These are phyloP conservation scores for Aspergillaceae sp. DNA, from an alignment of 2,329 filamentous ascomycete genomes.

Conservation along the genomic window DNA sequence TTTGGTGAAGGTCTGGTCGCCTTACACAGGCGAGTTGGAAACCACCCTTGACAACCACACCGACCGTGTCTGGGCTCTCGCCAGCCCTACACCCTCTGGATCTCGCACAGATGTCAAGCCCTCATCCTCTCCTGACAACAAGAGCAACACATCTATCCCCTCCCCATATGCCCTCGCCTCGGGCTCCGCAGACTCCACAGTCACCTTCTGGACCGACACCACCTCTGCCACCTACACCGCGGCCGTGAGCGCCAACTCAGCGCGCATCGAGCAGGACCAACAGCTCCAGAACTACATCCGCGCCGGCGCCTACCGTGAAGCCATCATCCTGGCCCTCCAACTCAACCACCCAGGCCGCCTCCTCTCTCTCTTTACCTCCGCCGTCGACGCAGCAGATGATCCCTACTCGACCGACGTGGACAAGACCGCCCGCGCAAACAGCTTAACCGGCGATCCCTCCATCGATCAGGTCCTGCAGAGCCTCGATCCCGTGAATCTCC, in stretches of 20 bases:
- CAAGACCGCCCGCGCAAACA: constrained; percentile 20
- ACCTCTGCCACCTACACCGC: constrained; percentile 69
- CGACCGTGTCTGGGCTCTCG: constrained; percentile 87
- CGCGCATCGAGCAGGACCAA: constrained; percentile 88
- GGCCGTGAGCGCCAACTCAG: constrained; percentile 62
- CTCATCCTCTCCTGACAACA: constrained; percentile 20
- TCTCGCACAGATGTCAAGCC: constrained; percentile 22
- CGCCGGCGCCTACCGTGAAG: constrained; percentile 79
- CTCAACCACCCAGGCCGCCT: constrained; percentile 89
- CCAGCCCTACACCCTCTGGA: constrained; percentile 49
- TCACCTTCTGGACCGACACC: constrained; percentile 94
- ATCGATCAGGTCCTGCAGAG: constrained; percentile 78
- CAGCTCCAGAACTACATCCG: constrained; percentile 88
- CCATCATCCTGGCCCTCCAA: constrained; percentile 82
- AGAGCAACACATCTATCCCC: constrained; percentile 1
- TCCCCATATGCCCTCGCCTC: constrained; percentile 68
- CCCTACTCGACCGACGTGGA: constrained; percentile 26
- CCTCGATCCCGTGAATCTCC: constrained; percentile 78
- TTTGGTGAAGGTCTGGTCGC: constrained; percentile 93
- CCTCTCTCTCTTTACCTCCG: constrained; percentile 71
- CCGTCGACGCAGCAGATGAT: constrained; percentile 65
- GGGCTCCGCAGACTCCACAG: constrained; percentile 81
- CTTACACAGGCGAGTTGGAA: constrained; percentile 71
- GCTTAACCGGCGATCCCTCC: constrained; percentile 38
- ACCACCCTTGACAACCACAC: constrained; percentile 94